phyloP scores from a whole-genome alignment of 768 basidiomycete genomes.

The Mycena vulgaris region DNA sequence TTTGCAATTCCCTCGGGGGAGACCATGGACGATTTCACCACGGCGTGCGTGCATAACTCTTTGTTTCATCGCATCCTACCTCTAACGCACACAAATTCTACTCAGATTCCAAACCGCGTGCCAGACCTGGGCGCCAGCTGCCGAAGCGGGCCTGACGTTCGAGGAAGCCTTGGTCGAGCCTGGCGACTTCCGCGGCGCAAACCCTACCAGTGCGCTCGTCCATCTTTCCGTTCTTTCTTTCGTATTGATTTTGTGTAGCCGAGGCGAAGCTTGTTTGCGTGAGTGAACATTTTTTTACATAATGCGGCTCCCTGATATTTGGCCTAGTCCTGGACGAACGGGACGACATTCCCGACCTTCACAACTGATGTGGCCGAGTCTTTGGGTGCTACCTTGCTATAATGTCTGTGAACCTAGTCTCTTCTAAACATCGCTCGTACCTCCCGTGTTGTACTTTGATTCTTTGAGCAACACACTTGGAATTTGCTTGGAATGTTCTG shows the following conservation, averaged over 20 bases:
- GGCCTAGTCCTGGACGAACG: no score
- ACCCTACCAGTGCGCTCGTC: conserved; percentile 19
- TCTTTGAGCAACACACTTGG: no score
- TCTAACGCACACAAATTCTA: neutral
- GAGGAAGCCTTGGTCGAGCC: neutral
- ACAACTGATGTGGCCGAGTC: no score
- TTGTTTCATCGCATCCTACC: neutral
- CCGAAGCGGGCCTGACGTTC: conserved; percentile 18
- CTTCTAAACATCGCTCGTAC: no score
- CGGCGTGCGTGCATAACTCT: conserved; percentile 5
- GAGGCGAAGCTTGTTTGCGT: no score
- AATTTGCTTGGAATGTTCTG: no score
- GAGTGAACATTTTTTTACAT: no score
- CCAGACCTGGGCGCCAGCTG: conserved; percentile 6
- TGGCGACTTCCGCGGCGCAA: conserved; percentile 10
- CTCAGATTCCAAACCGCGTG: conserved; percentile 15
- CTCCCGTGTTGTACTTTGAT: no score
- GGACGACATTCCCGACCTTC: no score
- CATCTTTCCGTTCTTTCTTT: neutral
- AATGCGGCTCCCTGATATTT: no score
- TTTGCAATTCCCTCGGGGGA: conserved; percentile 16
- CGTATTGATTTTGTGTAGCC: no score
- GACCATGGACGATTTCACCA: conserved; percentile 8
- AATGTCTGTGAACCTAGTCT: no score
- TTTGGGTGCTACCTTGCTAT: neutral